A percentile compares a stretch with the other conserved stretches of the same genome.
Evolutionary conservation across 495 filamentous ascomycete species (phyloP).

Genomic region (Penicillium silybi): DNA sequence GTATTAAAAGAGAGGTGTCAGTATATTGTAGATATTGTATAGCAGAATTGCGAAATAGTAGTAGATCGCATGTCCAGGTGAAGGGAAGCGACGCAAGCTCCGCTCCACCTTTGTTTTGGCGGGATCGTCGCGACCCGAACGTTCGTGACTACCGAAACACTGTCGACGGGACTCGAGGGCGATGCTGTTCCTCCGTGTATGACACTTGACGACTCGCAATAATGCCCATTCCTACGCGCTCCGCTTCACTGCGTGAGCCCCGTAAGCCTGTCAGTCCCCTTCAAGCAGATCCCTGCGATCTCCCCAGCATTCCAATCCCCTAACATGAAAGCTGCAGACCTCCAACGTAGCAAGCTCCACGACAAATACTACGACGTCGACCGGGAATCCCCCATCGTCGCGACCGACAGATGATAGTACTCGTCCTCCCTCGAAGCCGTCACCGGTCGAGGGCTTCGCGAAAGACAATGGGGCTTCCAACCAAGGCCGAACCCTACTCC

Average conservation of each 20-base stretch:
- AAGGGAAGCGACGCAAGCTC: background rate
- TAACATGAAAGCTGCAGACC: conserved; percentile 16
- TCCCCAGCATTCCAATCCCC: conserved; percentile 13
- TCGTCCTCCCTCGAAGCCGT: conserved; percentile 1
- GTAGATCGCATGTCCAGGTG: background rate
- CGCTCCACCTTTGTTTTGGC: conserved; percentile 2
- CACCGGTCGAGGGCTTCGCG: conserved; percentile 9
- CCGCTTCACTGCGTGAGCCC: conserved; percentile 33
- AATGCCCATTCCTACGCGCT: conserved; percentile 45
- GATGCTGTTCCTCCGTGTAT: background rate
- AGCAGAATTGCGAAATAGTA: background rate
- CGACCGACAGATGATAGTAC: conserved; percentile 2
- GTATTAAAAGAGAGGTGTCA: background rate
- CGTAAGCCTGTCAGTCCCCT: conserved; percentile 33
- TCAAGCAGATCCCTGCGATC: conserved; percentile 3
- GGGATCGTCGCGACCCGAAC: conserved; percentile 5
- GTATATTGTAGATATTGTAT: background rate
- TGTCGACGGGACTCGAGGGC: background rate
- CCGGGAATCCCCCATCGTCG: conserved; percentile 1
- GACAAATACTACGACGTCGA: conserved; percentile 15
- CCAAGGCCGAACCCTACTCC: conserved; percentile 23
- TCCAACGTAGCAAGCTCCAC: conserved; percentile 28
- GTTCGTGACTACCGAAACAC: background rate
- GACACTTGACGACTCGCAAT: background rate
- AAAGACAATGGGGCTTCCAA: conserved; percentile 12